Base-by-base conservation (phyloP, 176 grass and related monocot species). In the Phoenix roebelenii region DNA sequence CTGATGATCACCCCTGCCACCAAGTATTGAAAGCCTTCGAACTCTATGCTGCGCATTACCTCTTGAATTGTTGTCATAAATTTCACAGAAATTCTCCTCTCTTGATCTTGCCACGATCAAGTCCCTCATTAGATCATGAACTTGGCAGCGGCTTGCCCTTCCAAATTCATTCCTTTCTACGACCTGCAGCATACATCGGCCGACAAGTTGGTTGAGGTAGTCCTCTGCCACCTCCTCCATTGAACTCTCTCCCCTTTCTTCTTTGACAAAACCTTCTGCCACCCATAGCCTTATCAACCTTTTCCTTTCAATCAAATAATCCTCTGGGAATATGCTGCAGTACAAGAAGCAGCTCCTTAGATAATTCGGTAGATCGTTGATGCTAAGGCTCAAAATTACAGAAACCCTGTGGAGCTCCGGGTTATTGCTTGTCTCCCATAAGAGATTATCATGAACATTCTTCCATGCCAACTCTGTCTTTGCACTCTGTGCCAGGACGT, bases 241-340 rank as follows among this genome's bases (percentile, higher is more conserved):
- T 12, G 35, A 44, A 1, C 35, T 74, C 1, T 23, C 19, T 22
- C 63, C 64, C 14, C 18, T 75, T 22, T 52, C 25, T 51, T 59
- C 28, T 16, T 44, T 44, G 35, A 32, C 76, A 35, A 89, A 77
- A 7, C 80, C 80, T 54, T 89, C 80, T 3, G 80, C 80, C 32
- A 89, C 65, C 85, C 76, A 89, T 59, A 80, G 23, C 65, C 85
- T 68, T 9, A 89, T 64, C 51, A 84, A 57, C 63, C 39, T 77
- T 17, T 84, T 72, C 39, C 77, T 77, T 59, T 44, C 22, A 52
- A 89, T 75, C 0, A 44, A 18, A 60, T 48, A 73, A 54, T 80
- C 77, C 67, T 80, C 73, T 7, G 77, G 73, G 63, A 84, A 64
- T 16, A 89, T n/a, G 62, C 69, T 56, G 63, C 85, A 83, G 29